Evolutionary conservation across 1,284 basidiomycete genomes (phyloP), one percentile per base, ranked within the genome.

Genomic region (Mycosarcoma maydis): DNA sequence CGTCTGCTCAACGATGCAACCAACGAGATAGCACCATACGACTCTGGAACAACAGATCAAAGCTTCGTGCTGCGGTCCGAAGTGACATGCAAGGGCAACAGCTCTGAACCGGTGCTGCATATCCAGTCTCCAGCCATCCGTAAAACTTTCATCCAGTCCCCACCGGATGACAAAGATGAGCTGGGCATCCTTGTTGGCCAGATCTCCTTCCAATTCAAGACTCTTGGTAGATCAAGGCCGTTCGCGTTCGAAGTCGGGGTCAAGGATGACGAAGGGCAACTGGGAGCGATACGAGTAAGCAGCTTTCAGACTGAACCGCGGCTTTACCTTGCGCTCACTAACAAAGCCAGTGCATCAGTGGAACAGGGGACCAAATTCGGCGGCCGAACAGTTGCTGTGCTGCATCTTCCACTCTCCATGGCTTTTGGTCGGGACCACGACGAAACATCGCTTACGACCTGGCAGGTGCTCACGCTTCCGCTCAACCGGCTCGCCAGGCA

Each of bases 241-340:
- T 89, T 90, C 87, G 86, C 87, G 8, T 87, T 92, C 71, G 90
- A 93, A 82, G 83, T 92, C 16, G 91, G 91, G 2, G 73, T 93
- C 14, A 86, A 87, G 30, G 91, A 93, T 83, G 83, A 84, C 41
- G 77, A 80, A 6, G 88, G 88, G 6, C 84, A 85, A 61, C 84
- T 84, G 57, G 91, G 90, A 0, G 81, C 86, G 29, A 78, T 92
- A 22, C 85, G 91, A 23, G 86, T 88, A 59, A 92, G 91, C 20
- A 92, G 89, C 13, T 92, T 92, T 76, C 90, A 92, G 88, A 90
- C 91, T 77, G 80, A 80, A 60, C 56, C 33, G 29, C 41, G 59
- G 55, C 24, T 59, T 20, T 40, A 43, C n/a, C n/a, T 48, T 6
- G 22, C 26, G 10, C 32, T 22, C 7, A 50, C 48, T 61, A n/a